These are phyloP conservation scores for Candida silvatica DNA, from an alignment of 805 yeast genomes.

Conservation along the genomic window DNA sequence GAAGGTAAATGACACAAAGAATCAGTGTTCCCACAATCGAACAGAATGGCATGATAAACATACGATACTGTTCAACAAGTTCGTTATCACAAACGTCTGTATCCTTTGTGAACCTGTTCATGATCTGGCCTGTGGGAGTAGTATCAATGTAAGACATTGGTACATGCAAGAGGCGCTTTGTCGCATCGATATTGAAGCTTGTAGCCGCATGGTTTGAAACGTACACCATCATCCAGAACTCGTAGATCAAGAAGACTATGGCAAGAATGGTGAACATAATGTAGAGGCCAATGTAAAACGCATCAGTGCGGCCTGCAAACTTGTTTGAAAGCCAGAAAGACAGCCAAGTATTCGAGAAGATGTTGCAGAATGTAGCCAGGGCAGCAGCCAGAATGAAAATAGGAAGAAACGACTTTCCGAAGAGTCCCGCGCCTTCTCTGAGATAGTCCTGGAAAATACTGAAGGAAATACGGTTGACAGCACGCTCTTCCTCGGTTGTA, in stretches of 20 bases:
- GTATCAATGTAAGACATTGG: constrained; percentile 82
- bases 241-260: constrained; percentile 32
- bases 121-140: constrained; percentile 80
- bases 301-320: constrained; percentile 38
- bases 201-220: constrained; percentile 45
- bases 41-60: constrained; percentile 45
- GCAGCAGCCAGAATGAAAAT: constrained; percentile 16
- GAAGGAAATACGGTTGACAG: constrained; percentile 43
- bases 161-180: constrained; percentile 52
- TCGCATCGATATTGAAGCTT: constrained; percentile 42
- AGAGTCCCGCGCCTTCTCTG: constrained; percentile 45
- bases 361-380: constrained; percentile 39
- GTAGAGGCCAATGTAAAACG: constrained; percentile 68
- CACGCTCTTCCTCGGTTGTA: constrained; percentile 44
- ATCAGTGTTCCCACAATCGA: constrained; percentile 56
- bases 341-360: constrained; percentile 70
- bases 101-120: constrained; percentile 83
- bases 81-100: constrained; percentile 80
- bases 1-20: constrained; percentile 60
- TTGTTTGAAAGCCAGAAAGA: constrained; percentile 67
- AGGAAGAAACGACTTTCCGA: constrained; percentile 24
- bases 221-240: constrained; percentile 39
- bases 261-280: constrained; percentile 50
- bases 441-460: constrained; percentile 43
- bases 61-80: constrained; percentile 58